Evolutionary conservation across 2,329 filamentous ascomycete genomes (phyloP).

Genomic region (Cryoendolithus antarcticus): DNA sequence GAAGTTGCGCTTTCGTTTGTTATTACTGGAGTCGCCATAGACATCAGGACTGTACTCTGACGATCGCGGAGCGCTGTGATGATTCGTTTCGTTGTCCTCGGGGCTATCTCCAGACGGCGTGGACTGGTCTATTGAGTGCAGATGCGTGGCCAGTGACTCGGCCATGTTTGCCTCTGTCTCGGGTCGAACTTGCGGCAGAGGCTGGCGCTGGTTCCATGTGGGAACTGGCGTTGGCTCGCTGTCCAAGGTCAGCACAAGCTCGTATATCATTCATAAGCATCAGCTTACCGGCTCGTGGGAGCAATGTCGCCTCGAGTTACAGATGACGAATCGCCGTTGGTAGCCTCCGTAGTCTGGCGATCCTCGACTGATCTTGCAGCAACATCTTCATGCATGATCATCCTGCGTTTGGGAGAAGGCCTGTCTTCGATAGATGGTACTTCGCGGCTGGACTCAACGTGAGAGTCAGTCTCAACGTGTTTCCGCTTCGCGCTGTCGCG

Average conservation of each 20-base stretch:
- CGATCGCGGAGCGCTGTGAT: too few species aligned
- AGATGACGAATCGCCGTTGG: too few species aligned
- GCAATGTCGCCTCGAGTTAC: neutral
- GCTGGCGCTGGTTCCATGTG: conserved; percentile 2
- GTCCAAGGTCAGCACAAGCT: neutral
- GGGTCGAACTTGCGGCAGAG: conserved; percentile 4
- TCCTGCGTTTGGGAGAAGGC: conserved; percentile 3
- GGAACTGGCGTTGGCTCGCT: conserved; percentile 5
- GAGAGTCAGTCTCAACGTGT: conserved; percentile 1
- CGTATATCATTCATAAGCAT: neutral
- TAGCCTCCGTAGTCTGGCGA: neutral
- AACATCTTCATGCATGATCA: conserved; percentile 1
- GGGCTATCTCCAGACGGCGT: neutral
- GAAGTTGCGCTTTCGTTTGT: conserved; percentile 68
- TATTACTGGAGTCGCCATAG: conserved; percentile 18
- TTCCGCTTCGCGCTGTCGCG: conserved; percentile 4
- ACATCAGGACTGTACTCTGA: conserved; percentile 1
- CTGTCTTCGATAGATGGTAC: neutral
- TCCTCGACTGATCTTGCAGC: neutral
- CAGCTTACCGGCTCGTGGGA: conserved; percentile 1
- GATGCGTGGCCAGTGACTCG: conserved; percentile 5
- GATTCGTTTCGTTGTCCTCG: neutral
- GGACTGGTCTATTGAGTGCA: neutral
- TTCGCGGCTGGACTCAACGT: neutral
- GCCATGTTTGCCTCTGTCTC: conserved; percentile 5